Evolutionary conservation across 2,329 filamentous ascomycete species (phyloP).

Genomic region (Phialemonium atrogriseum): DNA sequence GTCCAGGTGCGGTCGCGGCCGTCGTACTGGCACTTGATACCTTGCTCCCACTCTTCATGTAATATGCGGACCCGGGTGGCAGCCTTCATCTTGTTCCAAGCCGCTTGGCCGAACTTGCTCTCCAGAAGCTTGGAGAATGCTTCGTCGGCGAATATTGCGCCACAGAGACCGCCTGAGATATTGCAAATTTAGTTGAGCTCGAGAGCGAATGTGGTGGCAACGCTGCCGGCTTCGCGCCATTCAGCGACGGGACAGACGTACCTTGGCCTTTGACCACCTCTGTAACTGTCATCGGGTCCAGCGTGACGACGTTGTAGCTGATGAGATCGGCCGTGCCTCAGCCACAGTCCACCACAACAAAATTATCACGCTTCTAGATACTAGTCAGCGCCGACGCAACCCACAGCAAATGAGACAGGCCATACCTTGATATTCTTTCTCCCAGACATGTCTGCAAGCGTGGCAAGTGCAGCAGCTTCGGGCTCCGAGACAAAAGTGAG

Average conservation of each 20-base stretch:
- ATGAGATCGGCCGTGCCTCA: conserved; percentile 8
- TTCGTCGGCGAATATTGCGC: conserved; percentile 3
- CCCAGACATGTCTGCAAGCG: conserved; percentile 7
- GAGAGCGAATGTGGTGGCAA: too few species aligned
- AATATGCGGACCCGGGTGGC: conserved; percentile 2
- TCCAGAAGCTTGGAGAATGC: not conserved
- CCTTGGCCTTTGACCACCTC: conserved; percentile 2
- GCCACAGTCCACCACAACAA: not conserved
- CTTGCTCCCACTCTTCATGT: conserved; percentile 2
- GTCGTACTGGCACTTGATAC: not conserved
- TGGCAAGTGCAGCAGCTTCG: conserved; percentile 16
- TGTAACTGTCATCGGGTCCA: conserved; percentile 1
- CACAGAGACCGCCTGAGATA: conserved; percentile 2
- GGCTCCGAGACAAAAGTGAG: conserved; percentile 16
- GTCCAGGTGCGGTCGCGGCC: not conserved
- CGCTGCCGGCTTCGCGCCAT: too few species aligned
- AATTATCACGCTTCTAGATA: conserved; percentile 4
- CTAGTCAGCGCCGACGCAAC: conserved; percentile 16
- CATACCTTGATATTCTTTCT: conserved; percentile 7
- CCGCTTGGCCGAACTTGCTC: not conserved
- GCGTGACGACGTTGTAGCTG: conserved; percentile 8
- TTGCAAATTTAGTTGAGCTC: not conserved
- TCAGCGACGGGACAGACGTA: not conserved
- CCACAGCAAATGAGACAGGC: conserved; percentile 16
- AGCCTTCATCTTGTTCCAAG: not conserved